Percentiles rank a stretch among this genome's conserved stretches.
Evolutionary conservation across 1,284 basidiomycete species (phyloP).

Genomic region (Naganishia cerealis): DNA sequence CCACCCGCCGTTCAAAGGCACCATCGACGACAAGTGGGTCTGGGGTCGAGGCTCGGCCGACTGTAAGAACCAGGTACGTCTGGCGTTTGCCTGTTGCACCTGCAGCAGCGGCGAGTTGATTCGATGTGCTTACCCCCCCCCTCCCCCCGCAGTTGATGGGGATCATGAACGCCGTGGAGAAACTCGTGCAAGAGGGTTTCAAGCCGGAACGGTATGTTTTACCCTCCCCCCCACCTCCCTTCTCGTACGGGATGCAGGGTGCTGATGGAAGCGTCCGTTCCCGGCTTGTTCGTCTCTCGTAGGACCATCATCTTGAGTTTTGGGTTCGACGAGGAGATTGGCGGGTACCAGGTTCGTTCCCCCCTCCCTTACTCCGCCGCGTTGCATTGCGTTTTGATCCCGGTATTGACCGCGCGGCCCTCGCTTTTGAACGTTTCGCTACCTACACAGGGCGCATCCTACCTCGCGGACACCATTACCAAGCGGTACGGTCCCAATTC

Average conservation of each 20-base stretch:
- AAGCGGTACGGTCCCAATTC: conserved; percentile 52
- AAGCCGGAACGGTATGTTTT: conserved; percentile 49
- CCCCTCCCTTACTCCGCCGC: not conserved
- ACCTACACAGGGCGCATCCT: conserved; percentile 46
- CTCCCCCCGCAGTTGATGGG: conserved; percentile 56
- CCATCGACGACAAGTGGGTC: conserved; percentile 55
- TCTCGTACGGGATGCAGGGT: too few relatives aligned
- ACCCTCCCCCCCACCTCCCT: too few relatives aligned
- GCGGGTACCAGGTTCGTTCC: conserved; percentile 40
- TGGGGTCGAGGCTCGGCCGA: conserved; percentile 59
- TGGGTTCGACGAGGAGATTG: conserved; percentile 60
- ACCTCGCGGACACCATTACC: conserved; percentile 47
- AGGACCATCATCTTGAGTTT: conserved; percentile 56
- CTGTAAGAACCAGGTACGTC: conserved; percentile 52
- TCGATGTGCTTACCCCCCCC: too few relatives aligned
- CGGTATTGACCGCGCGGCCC: too few relatives aligned
- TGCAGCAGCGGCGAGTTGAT: too few relatives aligned
- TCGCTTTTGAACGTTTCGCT: not conserved
- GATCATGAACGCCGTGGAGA: conserved; percentile 57
- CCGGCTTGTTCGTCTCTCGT: not conserved
- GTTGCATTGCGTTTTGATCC: too few relatives aligned
- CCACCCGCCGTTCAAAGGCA: conserved; percentile 58
- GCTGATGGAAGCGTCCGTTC: too few relatives aligned
- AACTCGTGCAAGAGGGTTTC: conserved; percentile 55
- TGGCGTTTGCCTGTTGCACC: conserved; percentile 32